Evolutionary conservation across 306 rosid genomes (phyloP).

Genomic region (Cajanus cajan): DNA sequence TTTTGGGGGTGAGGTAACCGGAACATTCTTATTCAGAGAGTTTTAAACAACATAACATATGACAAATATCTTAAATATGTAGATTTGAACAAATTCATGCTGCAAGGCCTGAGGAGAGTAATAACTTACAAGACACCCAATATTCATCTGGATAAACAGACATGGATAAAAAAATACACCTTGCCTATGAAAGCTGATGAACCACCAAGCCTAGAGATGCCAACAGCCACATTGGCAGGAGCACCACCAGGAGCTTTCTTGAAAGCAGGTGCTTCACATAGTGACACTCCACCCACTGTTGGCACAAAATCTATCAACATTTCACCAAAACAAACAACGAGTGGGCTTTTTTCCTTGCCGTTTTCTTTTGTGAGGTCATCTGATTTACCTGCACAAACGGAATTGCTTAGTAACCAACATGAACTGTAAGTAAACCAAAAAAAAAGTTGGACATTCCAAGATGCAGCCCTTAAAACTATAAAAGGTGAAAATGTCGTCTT

Average conservation of each 20-base stretch:
- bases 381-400: conserved; percentile 40
- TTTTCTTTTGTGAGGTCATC: conserved; percentile 21
- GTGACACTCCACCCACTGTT: conserved; percentile 78
- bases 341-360: conserved; percentile 31
- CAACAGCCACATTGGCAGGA: conserved; percentile 98
- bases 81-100: no score
- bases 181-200: conserved; percentile 91
- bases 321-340: conserved; percentile 85
- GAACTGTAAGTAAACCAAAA: background rate
- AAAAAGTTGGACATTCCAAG: background rate
- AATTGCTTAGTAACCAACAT: conserved; percentile 21
- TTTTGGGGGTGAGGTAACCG: no score
- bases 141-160: background rate
- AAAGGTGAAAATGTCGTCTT: background rate
- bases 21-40: background rate
- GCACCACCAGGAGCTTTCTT: conserved; percentile 98
- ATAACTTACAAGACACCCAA: no score
- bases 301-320: conserved; percentile 86
- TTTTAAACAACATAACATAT: background rate
- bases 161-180: conserved; percentile 47
- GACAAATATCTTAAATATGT: no score
- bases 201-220: conserved; percentile 82
- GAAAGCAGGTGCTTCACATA: conserved; percentile 95
- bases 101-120: no score
- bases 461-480: background rate